Evolutionary conservation across 2,329 filamentous ascomycete species (phyloP), one percentile per base, ranked within the genome.

Genomic region (Botrytis deweyae): DNA sequence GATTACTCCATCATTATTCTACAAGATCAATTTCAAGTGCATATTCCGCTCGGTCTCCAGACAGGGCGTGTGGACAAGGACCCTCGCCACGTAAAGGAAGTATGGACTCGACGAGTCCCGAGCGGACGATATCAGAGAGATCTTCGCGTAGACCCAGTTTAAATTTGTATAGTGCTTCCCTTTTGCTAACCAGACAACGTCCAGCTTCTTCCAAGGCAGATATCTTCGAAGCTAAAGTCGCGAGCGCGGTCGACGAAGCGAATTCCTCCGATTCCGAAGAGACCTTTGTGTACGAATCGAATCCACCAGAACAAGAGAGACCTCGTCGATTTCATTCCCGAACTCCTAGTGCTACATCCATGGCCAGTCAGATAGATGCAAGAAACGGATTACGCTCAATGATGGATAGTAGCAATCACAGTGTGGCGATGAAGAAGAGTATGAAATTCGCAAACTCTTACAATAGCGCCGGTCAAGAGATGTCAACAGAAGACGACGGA

Each of bases 231-330:
- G 94, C 95, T 78, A 97, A 97, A 81, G 94, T 99, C 78, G 95
- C 95, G 69, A 98, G 91, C 82, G 95, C 95, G 14, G 94, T 99
- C 70, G 95, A 98, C 81, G 95, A 98, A 82, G 94, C 94, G 63
- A 93, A 98, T 82, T 97, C 95, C 20, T 98, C 95, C 10, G 96
- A 99, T 82, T 98, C 95, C 1, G 96, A 98, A 80, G 96, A 98
- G 83, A 98, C 96, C 0, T 99, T 98, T 82, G 96, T 99, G 25
- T 99, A 99, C 84, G 96, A 99, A 83, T 98, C 96, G 40, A 99
- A 99, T 80, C 96, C 95, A 16, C 93, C 93, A 70, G 90, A 92
- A 77, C 83, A 81, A 68, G 86, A 84, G 67, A 89, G 91, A 72
- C 86, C 89, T 59, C 88, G 88, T n/a, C 88, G 90, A 76, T 89